Evolutionary conservation across 2,329 filamentous ascomycete species (phyloP), one percentile per base, ranked within the genome.

Genomic region (Sporothrix dimorphospora): DNA sequence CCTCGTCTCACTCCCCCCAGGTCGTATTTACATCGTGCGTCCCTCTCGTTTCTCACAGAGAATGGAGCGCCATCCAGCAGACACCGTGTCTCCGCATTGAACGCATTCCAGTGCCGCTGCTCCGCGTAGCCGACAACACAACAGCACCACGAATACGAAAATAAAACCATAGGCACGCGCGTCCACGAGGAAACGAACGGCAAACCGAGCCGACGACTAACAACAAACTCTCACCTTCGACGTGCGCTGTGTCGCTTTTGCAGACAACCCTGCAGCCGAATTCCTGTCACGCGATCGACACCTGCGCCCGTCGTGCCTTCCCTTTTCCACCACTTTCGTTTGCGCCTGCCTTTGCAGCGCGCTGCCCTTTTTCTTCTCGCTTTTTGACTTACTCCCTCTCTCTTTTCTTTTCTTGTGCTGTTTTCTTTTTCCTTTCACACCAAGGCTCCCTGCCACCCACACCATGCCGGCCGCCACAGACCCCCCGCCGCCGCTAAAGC

Each of bases 401-500:
- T 19, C 19, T 8, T 38, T 6, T 1, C 27, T 21, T 24, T n/a
- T 38, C 40, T 69, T 14, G n/a, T n/a, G n/a, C n/a, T n/a, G n/a
- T 66, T n/a, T 30, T 19, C 27, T 38, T 47, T 49, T 57, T 16
- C 69, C 21, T 47, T n/a, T 3, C 42, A 30, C 65, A 53, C 42
- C 27, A 57, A 47, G 34, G 34, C 9, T 16, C 34, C 53, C 27
- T 14, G 19, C 4, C 21, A 6, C 9, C 42, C 47, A 55, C 47
- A 55, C 71, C 69, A 77, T 77, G 76, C 53, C 76, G 66, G 71
- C 73, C 8, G 70, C 72, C 9, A 71, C 73, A 11, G 74, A 74
- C 45, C 57, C 70, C 4, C 57, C 61, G 42, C 71, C 75, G 69
- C 73, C 75, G 70, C 75, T 74, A 49, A 78, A 77, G 73, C 76